A percentile compares a stretch with the other conserved stretches of the same genome.
Conservation (phyloP, 257 asterid species). For the Capsicum pubescens region DNA sequence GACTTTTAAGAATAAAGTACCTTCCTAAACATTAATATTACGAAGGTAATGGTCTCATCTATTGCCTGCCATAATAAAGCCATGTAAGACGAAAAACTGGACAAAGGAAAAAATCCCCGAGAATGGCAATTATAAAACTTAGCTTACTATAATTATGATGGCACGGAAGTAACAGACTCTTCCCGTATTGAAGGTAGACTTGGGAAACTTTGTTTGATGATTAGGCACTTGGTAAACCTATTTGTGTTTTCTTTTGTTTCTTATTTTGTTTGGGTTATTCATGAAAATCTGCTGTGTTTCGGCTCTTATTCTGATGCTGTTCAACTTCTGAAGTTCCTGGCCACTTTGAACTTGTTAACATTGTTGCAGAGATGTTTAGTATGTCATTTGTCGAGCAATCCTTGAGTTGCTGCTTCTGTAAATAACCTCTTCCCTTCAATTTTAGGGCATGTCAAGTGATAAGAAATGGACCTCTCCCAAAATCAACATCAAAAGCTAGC, state of each 20-base stretch:
- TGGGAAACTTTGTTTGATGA: not conserved
- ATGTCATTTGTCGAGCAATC: constrained; percentile 2
- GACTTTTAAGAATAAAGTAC: not conserved
- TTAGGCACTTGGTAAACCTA: constrained; percentile 4
- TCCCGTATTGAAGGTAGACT: constrained; percentile 1
- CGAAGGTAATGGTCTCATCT: constrained; percentile 9
- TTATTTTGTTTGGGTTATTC: constrained; percentile 4
- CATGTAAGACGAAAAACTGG: not conserved
- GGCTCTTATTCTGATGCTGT: not conserved
- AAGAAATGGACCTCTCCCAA: not conserved
- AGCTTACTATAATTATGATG: constrained; percentile 1
- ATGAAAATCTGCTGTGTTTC: not conserved
- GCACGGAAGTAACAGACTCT: constrained; percentile 13
- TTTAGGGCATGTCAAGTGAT: not conserved
- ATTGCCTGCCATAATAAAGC: not conserved
- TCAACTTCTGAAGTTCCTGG: not conserved
- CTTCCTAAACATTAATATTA: not conserved
- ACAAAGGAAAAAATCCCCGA: not conserved
- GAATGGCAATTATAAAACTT: constrained; percentile 17
- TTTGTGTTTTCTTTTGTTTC: not conserved
- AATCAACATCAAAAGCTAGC: not conserved
- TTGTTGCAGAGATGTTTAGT: not conserved
- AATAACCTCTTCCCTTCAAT: not conserved
- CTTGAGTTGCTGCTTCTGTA: not conserved
- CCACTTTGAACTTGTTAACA: constrained; percentile 18